A percentile compares a stretch with the other conserved stretches of the same genome.
phyloP scores from a whole-genome alignment of 179 eudicot genomes.

The Dionaea muscipula region DNA sequence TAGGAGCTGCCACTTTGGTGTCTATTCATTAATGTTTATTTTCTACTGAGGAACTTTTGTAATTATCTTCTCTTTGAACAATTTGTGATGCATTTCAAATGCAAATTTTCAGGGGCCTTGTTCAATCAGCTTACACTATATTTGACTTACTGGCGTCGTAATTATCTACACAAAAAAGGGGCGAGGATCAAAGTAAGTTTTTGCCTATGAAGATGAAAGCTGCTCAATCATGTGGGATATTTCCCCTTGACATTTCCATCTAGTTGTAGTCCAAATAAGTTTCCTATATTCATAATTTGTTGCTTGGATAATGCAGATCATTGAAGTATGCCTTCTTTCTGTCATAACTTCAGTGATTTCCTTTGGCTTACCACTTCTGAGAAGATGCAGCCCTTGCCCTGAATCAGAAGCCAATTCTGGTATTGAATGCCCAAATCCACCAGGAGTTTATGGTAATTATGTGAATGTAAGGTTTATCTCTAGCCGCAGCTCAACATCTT shows the following conservation, averaged over 20 bases:
- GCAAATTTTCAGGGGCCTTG: constrained; percentile 56
- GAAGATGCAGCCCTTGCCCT: constrained; percentile 87
- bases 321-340: constrained; percentile 81
- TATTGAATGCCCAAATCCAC: constrained; percentile 89
- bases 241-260: not conserved
- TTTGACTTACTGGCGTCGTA: constrained; percentile 80
- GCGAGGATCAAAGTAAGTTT: constrained; percentile 66
- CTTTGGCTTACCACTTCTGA: constrained; percentile 87
- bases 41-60: not conserved
- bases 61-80: not conserved
- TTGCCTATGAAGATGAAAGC: not conserved
- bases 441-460: constrained; percentile 95
- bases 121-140: constrained; percentile 86
- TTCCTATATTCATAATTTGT: constrained; percentile 8
- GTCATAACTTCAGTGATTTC: constrained; percentile 76
- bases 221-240: not conserved
- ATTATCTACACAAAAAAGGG: constrained; percentile 85
- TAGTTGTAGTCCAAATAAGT: constrained; percentile 1
- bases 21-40: not conserved
- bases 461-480: constrained; percentile 56
- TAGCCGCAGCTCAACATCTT: not conserved
- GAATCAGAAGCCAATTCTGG: constrained; percentile 45
- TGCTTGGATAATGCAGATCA: constrained; percentile 35
- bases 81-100: constrained; percentile 2
- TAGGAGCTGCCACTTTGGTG: constrained; percentile 19